These are phyloP conservation scores for Conticribra guillardii DNA, from an alignment of 108 stramenopile species.

Conservation along the genomic window DNA sequence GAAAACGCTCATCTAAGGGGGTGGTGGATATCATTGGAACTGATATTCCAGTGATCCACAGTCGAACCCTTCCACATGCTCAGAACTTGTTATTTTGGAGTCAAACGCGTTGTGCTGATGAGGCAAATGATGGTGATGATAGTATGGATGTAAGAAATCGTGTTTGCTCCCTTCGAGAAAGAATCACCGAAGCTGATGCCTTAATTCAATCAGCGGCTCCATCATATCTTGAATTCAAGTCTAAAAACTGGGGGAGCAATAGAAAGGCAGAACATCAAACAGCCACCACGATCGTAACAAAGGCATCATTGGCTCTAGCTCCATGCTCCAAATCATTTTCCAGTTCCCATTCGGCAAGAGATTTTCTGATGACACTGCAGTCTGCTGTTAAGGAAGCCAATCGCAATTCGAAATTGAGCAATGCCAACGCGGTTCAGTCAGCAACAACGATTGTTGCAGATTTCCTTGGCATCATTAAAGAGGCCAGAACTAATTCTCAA, in stretches of 20 bases:
- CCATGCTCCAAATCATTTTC: conserved; percentile 20
- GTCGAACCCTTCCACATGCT: conserved; percentile 6
- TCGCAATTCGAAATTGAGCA: neutral
- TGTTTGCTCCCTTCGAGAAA: neutral
- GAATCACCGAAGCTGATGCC: conserved; percentile 17
- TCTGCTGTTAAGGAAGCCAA: conserved; percentile 11
- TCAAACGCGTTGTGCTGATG: neutral
- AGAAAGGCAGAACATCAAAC: neutral
- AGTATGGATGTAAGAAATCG: neutral
- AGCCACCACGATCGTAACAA: neutral
- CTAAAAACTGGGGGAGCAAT: conserved; percentile 14
- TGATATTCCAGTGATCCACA: neutral
- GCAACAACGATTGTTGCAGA: conserved; percentile 8
- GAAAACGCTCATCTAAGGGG: neutral
- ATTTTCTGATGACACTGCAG: conserved; percentile 11
- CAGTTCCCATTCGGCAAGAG: conserved; percentile 12
- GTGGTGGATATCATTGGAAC: conserved; percentile 11
- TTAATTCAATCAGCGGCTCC: conserved; percentile 27
- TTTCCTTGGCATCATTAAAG: conserved; percentile 22
- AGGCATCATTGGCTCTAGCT: conserved; percentile 5
- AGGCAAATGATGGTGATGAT: neutral
- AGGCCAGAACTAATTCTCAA: conserved; percentile 6
- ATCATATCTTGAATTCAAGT: conserved; percentile 19
- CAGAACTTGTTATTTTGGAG: neutral
- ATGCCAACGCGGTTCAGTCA: neutral